phyloP scores from a whole-genome alignment of 495 filamentous ascomycete species.

The Xylaria scruposa region DNA sequence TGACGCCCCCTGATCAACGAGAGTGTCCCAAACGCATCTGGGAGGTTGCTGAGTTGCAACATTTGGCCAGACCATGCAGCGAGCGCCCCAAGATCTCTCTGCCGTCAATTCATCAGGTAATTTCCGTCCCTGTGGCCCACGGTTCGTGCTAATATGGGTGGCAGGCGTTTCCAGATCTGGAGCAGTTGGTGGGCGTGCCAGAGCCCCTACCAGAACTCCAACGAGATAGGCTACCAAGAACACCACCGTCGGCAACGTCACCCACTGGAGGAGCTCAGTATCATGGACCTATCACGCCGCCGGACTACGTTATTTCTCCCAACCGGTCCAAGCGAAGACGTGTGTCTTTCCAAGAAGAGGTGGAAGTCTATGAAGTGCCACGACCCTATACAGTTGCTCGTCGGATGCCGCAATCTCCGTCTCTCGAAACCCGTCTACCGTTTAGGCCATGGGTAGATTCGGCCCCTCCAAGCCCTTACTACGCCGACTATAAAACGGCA shows the following conservation, averaged over 20 bases:
- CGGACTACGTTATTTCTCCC: slow-evolving; percentile 48
- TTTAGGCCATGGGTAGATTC: slow-evolving; percentile 41
- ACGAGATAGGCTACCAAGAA: slow-evolving; percentile 32
- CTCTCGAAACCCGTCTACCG: slow-evolving; percentile 28
- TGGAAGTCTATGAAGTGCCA: slow-evolving; percentile 41
- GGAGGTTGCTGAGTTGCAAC: neutral
- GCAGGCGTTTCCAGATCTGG: slow-evolving; percentile 49
- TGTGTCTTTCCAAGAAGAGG: slow-evolving; percentile 39
- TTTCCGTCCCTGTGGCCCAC: neutral
- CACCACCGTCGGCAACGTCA: slow-evolving; percentile 35
- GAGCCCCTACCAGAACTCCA: slow-evolving; percentile 36
- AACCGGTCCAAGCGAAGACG: slow-evolving; percentile 46
- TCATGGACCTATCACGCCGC: slow-evolving; percentile 35
- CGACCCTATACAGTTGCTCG: slow-evolving; percentile 41
- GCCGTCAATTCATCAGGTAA: slow-evolving; percentile 55
- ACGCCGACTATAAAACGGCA: slow-evolving; percentile 22
- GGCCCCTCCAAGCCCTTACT: slow-evolving; percentile 39
- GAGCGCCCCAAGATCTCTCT: slow-evolving; percentile 45
- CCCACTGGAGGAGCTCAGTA: slow-evolving; percentile 30
- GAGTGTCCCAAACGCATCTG: neutral
- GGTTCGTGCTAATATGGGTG: slow-evolving; percentile 29
- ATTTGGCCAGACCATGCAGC: slow-evolving; percentile 12
- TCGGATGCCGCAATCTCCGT: slow-evolving; percentile 37
- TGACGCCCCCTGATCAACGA: neutral
- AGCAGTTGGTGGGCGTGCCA: slow-evolving; percentile 34